Base-by-base conservation (phyloP, 176 grass and related monocot species). In the Oryza rufipogon region DNA sequence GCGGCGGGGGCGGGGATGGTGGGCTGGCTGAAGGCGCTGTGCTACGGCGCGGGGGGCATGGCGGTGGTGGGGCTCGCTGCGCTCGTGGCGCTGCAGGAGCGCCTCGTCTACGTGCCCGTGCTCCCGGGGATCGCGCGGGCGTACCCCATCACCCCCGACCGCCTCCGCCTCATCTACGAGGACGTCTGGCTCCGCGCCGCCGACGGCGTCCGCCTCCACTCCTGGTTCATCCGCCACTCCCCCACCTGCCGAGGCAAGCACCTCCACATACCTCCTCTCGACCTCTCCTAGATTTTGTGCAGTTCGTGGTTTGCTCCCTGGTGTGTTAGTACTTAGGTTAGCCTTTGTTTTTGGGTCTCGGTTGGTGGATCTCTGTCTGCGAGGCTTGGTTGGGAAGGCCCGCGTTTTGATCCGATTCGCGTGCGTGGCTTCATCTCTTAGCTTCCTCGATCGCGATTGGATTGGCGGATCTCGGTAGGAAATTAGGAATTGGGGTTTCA, bases 21-120 rank as follows among this genome's bases (percentile, higher is more conserved):
- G 51, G 80, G 75, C 72, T 91, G 87, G 89, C 86, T 99, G 49
- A 96, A 91, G 81, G 93, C 88, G 67, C 81, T 96, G 26, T 41
- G 77, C 73, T 99, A 94, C 88, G 90, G 93, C 61, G 93, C 78
- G 7, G 97, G 96, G 10, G 97, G 91, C 42, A 85, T 96, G 68
- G 93, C 87, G 66, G 88, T 94, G 56, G 88, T 86, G 13, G 97
- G 97, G 7, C 78, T 99, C 79, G 86, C 86, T 60, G 93, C 88
- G 48, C 78, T 99, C n/a, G 97, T 99, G 54, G 93, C 93, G 83
- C 94, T 99, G 56, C 97, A 99, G 83, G 97, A 99, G 84, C 91
- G 92, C 44, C 87, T 99, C 49, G 97, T 99, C 36, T 99, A 99
- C 86, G 97, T 99, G 81, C 97, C 97, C 60, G 91, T 86, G 74